Percentiles rank a stretch among this genome's conserved stretches.
These are phyloP conservation scores for Dioszegia crocea DNA, from an alignment of 768 basidiomycete species.

Conservation along the genomic window DNA sequence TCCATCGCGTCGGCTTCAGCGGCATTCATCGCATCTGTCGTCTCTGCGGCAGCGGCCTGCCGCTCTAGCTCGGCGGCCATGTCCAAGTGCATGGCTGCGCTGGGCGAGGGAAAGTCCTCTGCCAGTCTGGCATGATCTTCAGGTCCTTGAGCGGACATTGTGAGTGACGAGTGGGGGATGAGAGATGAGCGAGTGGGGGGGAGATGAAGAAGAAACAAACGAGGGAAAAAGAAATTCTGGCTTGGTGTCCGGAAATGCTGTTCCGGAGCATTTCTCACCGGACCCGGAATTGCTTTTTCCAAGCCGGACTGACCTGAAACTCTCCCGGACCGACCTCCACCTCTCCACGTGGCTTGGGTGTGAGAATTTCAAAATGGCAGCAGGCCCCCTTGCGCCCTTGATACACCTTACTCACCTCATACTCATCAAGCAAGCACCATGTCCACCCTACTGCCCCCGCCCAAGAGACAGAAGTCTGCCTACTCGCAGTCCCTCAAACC, in stretches of 20 bases:
- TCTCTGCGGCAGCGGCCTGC: slow-evolving; percentile 32
- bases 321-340: too few relatives aligned
- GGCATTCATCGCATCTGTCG: slow-evolving; percentile 31
- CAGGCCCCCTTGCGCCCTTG: too few relatives aligned
- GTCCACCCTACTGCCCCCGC: slow-evolving; percentile 82
- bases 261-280: background rate
- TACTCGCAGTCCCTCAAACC: slow-evolving; percentile 52
- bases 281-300: background rate
- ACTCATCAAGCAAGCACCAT: slow-evolving; percentile 51
- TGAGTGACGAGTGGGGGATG: background rate
- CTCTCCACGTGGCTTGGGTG: background rate
- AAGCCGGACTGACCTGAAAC: too few relatives aligned
- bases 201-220: slow-evolving; percentile 12
- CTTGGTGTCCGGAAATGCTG: background rate
- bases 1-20: slow-evolving; percentile 16
- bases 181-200: background rate
- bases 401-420: background rate
- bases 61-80: slow-evolving; percentile 28
- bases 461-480: slow-evolving; percentile 72
- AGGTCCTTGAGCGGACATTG: slow-evolving; percentile 25
- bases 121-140: slow-evolving; percentile 32
- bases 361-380: background rate
- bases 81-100: slow-evolving; percentile 15
- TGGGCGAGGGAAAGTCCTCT: slow-evolving; percentile 38
- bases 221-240: background rate